Conservation (phyloP, 345 rosid genomes). For the Citrus mangshanensis region DNA sequence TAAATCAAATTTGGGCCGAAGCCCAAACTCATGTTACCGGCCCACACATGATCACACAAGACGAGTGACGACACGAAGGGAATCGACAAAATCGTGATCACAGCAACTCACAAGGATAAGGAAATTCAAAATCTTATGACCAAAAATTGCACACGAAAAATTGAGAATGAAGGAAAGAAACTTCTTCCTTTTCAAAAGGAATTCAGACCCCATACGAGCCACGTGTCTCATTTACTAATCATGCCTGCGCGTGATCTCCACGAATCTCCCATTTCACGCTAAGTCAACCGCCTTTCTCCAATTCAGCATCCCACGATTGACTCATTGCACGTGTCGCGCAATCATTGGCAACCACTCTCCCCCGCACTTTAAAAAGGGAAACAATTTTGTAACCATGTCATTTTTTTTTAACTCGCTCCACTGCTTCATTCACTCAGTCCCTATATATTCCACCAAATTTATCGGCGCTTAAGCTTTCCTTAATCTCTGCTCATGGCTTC, state of each 20-base stretch:
- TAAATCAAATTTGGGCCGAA: too few relatives aligned
- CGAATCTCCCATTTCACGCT: constrained; percentile 7
- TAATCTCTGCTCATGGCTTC: constrained; percentile 9
- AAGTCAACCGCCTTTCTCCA: background rate
- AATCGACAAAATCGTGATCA: too few relatives aligned
- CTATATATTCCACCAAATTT: constrained; percentile 18
- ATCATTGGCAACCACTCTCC: background rate
- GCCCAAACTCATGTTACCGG: too few relatives aligned
- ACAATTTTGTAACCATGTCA: background rate
- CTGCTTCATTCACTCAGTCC: background rate
- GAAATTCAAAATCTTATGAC: too few relatives aligned
- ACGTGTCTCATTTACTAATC: background rate
- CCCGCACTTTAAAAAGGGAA: background rate
- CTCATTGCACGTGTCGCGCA: background rate
- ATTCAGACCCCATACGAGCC: background rate
- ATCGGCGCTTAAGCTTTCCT: background rate
- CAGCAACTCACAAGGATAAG: too few relatives aligned
- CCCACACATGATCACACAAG: too few relatives aligned
- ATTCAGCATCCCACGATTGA: background rate
- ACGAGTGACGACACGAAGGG: too few relatives aligned
- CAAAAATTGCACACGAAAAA: too few relatives aligned
- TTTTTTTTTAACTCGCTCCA: background rate
- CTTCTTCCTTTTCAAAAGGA: too few relatives aligned
- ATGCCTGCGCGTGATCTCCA: background rate
- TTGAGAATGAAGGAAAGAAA: too few relatives aligned